These are phyloP conservation scores for Williopsis jadinii DNA, from an alignment of 1,139 yeast genomes.

Conservation along the genomic window DNA sequence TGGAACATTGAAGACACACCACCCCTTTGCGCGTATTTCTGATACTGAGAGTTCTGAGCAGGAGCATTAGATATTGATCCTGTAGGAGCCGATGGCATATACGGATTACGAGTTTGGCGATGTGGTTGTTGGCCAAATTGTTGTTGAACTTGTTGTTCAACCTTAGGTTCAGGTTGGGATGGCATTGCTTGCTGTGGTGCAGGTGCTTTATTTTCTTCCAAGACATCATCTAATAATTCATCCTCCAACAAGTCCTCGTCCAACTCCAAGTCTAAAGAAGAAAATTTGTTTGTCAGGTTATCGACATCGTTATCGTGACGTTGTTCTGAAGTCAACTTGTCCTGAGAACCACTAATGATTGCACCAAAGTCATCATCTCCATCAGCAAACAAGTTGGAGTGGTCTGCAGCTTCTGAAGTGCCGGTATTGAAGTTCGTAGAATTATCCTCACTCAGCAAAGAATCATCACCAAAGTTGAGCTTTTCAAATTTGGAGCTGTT, in stretches of 20 bases:
- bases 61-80: neutral
- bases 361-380: neutral
- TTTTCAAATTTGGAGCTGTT: neutral
- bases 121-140: neutral
- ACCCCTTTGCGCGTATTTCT: neutral
- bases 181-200: neutral
- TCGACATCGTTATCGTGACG: neutral
- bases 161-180: conserved; percentile 1
- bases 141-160: neutral
- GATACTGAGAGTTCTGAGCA: conserved; percentile 1
- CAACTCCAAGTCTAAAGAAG: conserved; percentile 13
- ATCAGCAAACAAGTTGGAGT: neutral
- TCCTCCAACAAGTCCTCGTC: conserved; percentile 33
- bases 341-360: neutral
- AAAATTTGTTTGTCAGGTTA: conserved; percentile 11
- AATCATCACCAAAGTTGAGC: neutral
- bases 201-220: conserved; percentile 19
- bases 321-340: neutral
- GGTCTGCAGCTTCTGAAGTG: neutral
- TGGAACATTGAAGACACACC: neutral
- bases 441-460: no score
- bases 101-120: neutral
- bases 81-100: conserved; percentile 8
- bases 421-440: neutral
- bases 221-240: conserved; percentile 34